Evolutionary conservation across 2,329 filamentous ascomycete genomes (phyloP).

Genomic region (Delphinella strobiligena): DNA sequence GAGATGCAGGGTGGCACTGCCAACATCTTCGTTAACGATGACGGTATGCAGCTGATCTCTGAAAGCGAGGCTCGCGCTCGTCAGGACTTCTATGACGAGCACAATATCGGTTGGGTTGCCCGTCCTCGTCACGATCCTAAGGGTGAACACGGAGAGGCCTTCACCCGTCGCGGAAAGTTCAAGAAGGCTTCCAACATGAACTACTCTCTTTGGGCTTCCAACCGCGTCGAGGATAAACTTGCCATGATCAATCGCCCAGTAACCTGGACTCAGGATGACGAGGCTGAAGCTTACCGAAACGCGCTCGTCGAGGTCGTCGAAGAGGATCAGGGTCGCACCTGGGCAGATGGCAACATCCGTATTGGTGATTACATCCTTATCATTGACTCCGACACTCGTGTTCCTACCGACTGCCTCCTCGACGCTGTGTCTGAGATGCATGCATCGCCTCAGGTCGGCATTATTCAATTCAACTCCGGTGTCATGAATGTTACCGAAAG

Average conservation of each 20-base stretch:
- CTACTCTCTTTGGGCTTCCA: slow-evolving; percentile 51
- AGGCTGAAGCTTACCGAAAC: slow-evolving; percentile 53
- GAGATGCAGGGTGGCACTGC: slow-evolving; percentile 50
- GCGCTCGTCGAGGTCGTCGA: slow-evolving; percentile 54
- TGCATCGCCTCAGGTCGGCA: slow-evolving; percentile 63
- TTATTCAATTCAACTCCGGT: slow-evolving; percentile 65
- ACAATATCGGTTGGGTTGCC: slow-evolving; percentile 38
- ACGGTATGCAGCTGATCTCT: slow-evolving; percentile 52
- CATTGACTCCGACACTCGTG: slow-evolving; percentile 69
- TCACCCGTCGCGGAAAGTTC: slow-evolving; percentile 51
- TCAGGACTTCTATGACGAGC: slow-evolving; percentile 38
- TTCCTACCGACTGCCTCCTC: slow-evolving; percentile 63
- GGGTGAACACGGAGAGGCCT: slow-evolving; percentile 37
- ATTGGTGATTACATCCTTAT: slow-evolving; percentile 73
- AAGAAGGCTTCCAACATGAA: slow-evolving; percentile 69
- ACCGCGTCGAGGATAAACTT: slow-evolving; percentile 59
- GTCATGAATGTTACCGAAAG: slow-evolving; percentile 69
- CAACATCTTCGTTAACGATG: slow-evolving; percentile 57
- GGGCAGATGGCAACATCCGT: slow-evolving; percentile 77
- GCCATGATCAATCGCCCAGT: slow-evolving; percentile 41
- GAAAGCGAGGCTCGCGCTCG: slow-evolving; percentile 30
- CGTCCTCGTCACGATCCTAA: slow-evolving; percentile 40
- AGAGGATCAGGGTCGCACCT: slow-evolving; percentile 53
- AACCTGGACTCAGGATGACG: slow-evolving; percentile 57
- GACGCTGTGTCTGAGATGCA: slow-evolving; percentile 77